Conservation (phyloP, 2,329 filamentous ascomycete genomes). For the Colletotrichum tanaceti region DNA sequence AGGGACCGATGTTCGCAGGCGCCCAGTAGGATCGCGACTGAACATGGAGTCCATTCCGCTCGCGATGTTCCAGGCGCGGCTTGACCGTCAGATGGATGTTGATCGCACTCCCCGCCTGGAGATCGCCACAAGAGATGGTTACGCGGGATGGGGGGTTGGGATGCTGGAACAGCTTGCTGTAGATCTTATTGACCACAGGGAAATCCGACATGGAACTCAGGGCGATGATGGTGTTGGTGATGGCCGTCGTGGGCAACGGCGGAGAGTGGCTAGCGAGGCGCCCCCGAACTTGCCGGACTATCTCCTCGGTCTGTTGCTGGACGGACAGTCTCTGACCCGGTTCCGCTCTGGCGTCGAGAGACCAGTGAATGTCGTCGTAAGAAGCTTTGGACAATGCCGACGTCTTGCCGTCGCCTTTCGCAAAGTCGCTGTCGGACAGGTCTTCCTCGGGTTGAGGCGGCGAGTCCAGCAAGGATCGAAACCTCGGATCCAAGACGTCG, state of each 20-base stretch:
- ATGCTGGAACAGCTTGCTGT: constrained; percentile 77
- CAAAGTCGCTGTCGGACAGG: constrained; percentile 6
- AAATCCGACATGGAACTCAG: constrained; percentile 87
- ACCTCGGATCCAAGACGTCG: constrained; percentile 73
- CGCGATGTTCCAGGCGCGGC: constrained; percentile 42
- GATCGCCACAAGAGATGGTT: constrained; percentile 80
- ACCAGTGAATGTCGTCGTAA: constrained; percentile 51
- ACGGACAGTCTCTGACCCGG: constrained; percentile 48
- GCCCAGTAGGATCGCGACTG: constrained; percentile 97
- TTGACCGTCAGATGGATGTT: constrained; percentile 67
- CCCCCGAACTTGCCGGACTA: constrained; percentile 59
- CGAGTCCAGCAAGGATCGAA: constrained; percentile 54
- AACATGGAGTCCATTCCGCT: constrained; percentile 80
- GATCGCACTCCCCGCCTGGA: constrained; percentile 72
- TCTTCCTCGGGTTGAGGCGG: constrained; percentile 41
- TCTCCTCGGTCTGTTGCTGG: constrained; percentile 59
- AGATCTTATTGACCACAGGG: constrained; percentile 77
- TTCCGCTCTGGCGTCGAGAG: constrained; percentile 49
- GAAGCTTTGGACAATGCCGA: constrained; percentile 12
- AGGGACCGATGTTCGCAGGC: constrained; percentile 96
- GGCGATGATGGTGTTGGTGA: constrained; percentile 72
- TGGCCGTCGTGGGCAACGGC: constrained; percentile 53
- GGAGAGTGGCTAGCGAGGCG: constrained; percentile 51
- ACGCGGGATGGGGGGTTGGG: constrained; percentile 89
- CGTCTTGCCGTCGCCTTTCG: background rate